Evolutionary conservation across 73 alveolate species (phyloP).

Genomic region (Breviolum minutum): DNA sequence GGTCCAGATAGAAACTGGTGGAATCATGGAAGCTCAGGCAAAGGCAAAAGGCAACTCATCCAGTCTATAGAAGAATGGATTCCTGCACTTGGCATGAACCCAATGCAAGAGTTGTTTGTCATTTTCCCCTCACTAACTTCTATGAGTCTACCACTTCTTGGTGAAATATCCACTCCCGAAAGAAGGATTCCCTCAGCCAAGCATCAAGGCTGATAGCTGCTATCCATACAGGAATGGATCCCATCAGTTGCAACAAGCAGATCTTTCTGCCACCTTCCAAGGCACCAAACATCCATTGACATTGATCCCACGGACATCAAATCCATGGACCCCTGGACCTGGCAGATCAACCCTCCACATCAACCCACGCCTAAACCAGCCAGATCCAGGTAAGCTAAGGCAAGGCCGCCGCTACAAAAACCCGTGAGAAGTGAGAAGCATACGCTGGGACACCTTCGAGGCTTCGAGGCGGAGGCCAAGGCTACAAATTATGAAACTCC

Average conservation of each 20-base stretch:
- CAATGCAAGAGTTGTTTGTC: not conserved
- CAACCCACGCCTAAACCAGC: constrained; percentile 31
- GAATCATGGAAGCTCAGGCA: not conserved
- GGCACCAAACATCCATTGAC: not conserved
- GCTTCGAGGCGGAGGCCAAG: not conserved
- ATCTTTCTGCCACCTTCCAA: constrained; percentile 45
- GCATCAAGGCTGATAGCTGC: constrained; percentile 60
- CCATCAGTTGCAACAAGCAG: constrained; percentile 59
- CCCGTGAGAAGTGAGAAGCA: constrained; percentile 71
- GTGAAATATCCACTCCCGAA: not conserved
- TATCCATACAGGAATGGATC: constrained; percentile 64
- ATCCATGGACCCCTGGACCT: no score
- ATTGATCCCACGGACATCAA: not conserved
- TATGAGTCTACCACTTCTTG: not conserved
- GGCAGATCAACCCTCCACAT: not conserved
- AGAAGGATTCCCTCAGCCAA: not conserved
- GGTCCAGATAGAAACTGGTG: not conserved
- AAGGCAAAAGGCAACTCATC: not conserved
- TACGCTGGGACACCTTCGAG: constrained; percentile 62
- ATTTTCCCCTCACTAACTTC: not conserved
- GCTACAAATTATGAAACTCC: no score
- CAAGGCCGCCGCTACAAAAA: constrained; percentile 56
- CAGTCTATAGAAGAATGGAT: no score
- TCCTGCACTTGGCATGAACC: no score
- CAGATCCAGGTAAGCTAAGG: constrained; percentile 48